These are phyloP conservation scores for Sugiyamaella americana DNA, from an alignment of 805 yeast genomes.

Conservation along the genomic window DNA sequence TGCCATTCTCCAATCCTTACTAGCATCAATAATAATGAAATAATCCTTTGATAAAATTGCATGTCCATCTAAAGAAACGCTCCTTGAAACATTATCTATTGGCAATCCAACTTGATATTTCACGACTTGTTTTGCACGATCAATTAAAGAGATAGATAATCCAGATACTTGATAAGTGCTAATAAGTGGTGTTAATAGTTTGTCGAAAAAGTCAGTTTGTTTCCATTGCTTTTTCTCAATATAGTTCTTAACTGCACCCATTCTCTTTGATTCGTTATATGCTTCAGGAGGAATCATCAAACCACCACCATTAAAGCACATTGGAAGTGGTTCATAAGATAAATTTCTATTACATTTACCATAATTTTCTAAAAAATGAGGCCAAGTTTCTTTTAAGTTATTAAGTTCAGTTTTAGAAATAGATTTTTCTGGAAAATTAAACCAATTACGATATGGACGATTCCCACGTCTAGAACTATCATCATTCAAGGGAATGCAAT, in stretches of 20 bases:
- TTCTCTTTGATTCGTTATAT: constrained; percentile 39
- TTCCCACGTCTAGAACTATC: background rate
- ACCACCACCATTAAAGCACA: constrained; percentile 42
- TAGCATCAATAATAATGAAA: constrained; percentile 53
- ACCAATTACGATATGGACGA: background rate
- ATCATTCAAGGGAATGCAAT: background rate
- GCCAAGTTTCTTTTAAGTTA: constrained; percentile 19
- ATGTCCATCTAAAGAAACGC: constrained; percentile 61
- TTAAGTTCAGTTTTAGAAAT: constrained; percentile 7
- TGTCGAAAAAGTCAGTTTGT: constrained; percentile 35
- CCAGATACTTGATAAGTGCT: constrained; percentile 44
- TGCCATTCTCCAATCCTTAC: constrained; percentile 63
- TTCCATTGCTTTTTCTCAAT: constrained; percentile 24
- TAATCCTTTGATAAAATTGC: constrained; percentile 52
- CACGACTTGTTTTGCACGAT: constrained; percentile 42
- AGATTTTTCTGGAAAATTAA: constrained; percentile 10
- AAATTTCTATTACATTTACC: constrained; percentile 11
- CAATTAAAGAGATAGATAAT: constrained; percentile 54
- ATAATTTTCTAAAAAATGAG: constrained; percentile 18
- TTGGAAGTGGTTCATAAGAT: constrained; percentile 46
- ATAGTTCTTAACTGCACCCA: constrained; percentile 29
- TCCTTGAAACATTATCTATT: constrained; percentile 47
- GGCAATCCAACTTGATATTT: constrained; percentile 46
- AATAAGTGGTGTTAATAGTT: constrained; percentile 33
- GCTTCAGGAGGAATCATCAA: constrained; percentile 57